Base-by-base conservation (phyloP, 257 asterid genomes). In the Nicotiana paniculata region DNA sequence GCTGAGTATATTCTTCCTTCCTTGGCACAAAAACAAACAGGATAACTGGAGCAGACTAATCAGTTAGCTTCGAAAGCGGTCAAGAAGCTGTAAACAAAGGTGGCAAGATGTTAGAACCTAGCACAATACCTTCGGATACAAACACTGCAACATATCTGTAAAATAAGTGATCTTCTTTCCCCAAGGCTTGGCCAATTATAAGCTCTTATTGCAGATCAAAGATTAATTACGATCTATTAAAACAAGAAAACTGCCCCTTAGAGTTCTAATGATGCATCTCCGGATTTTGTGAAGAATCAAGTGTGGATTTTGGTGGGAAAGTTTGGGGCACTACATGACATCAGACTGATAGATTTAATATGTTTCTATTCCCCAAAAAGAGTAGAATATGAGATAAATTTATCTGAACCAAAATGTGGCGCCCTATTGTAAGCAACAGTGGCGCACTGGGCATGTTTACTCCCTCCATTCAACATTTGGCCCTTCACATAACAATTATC, bases 51-150 rank as follows among this genome's bases (percentile, higher is more conserved):
- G 26, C n/a, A 48, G 26, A 48, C 4, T 26, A 15, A 48, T 26
- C 62, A 48, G 24, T 74, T 4, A 74, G 62, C 63, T 48, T 4
- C 63, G 63, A 26, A 74, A 74, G 16, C 79, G 79, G 63, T 74
- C 79, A 74, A 74, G 79, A 74, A 74, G 63, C 79, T 74, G 62
- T 15, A 74, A 74, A 48, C 79, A 74, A 74, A 48, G 43, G 62
- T 24, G 53, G 43, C 24, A 74, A 74, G 6, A 51, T 48, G 62
- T 74, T 28, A 74, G 63, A 74, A 51, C 46, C 63, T 48, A 48
- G 63, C 43, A 48, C 16, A 43, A 74, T 4, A 26, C 13, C 39
- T 26, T 46, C 15, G 62, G 26, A 24, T 48, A 51, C 63, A 26
- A 48, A 51, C 13, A 26, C 9, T 48, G 62, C 24, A 72, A 6